Evolutionary conservation across 306 rosid genomes (phyloP).

Genomic region (Psophocarpus tetragonolobus): DNA sequence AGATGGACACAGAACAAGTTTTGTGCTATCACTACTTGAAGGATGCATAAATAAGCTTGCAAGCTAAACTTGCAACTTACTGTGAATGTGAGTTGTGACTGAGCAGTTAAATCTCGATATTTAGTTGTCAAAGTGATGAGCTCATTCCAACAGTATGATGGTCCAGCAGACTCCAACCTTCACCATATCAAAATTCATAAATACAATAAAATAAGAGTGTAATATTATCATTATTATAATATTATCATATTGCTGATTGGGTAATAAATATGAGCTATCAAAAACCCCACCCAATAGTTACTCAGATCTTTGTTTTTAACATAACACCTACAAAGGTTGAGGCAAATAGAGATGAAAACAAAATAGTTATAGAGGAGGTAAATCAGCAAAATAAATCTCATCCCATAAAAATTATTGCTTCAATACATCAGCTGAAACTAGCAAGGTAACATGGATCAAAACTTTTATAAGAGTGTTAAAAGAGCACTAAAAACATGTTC

Average conservation of each 20-base stretch:
- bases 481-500: too few relatives aligned
- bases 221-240: neutral
- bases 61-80: constrained; percentile 54
- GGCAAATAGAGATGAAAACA: neutral
- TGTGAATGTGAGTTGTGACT: constrained; percentile 86
- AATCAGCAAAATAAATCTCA: neutral
- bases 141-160: constrained; percentile 82
- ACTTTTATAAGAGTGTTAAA: neutral
- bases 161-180: constrained; percentile 88
- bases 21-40: constrained; percentile 2
- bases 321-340: neutral
- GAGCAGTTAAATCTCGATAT: constrained; percentile 87
- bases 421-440: neutral
- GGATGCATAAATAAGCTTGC: constrained; percentile 18
- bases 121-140: constrained; percentile 82
- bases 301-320: neutral
- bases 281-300: neutral
- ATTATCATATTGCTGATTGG: neutral
- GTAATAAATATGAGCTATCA: constrained; percentile 1
- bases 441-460: neutral
- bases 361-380: neutral
- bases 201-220: neutral
- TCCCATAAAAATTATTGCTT: neutral
- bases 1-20: neutral
- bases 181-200: constrained; percentile 28